phyloP scores from a whole-genome alignment of 768 basidiomycete species.

The Daedaleopsis sinensis region DNA sequence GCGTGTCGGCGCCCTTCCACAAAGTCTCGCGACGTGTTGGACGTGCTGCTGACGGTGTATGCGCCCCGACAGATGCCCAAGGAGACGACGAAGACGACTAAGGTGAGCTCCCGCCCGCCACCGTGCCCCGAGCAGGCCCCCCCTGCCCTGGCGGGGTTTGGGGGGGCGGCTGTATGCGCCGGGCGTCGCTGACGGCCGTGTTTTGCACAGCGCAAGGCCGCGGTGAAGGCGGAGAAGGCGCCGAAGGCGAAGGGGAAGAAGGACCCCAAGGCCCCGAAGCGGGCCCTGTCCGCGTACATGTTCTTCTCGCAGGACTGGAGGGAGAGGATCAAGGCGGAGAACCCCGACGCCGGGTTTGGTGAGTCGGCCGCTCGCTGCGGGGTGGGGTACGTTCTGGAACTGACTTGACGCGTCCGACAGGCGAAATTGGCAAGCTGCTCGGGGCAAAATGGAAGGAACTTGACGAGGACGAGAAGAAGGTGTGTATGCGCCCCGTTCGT shows the following conservation, averaged over 20 bases:
- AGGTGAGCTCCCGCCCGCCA: conserved; percentile 47
- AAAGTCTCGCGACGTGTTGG: conserved; percentile 41
- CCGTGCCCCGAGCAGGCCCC: conserved; percentile 6
- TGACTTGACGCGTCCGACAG: conserved; percentile 31
- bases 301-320: conserved; percentile 98
- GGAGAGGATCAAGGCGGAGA: conserved; percentile 93
- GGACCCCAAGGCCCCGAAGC: conserved; percentile 86
- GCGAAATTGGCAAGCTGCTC: conserved; percentile 92
- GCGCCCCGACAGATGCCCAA: conserved; percentile 70
- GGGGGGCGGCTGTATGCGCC: conserved; percentile 13
- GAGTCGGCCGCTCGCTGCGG: conserved; percentile 23
- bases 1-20: conserved; percentile 10
- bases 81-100: conserved; percentile 67
- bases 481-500: conserved; percentile 34
- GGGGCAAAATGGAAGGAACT: conserved; percentile 98
- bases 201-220: conserved; percentile 66
- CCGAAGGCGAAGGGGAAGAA: conserved; percentile 63
- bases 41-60: conserved; percentile 38
- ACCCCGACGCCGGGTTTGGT: conserved; percentile 95
- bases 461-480: conserved; percentile 90
- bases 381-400: conserved; percentile 1
- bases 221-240: conserved; percentile 69
- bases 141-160: not conserved
- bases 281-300: conserved; percentile 97
- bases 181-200: conserved; percentile 18